These are phyloP conservation scores for Linanthus parryae DNA, from an alignment of 148 eudicot species.

Conservation along the genomic window DNA sequence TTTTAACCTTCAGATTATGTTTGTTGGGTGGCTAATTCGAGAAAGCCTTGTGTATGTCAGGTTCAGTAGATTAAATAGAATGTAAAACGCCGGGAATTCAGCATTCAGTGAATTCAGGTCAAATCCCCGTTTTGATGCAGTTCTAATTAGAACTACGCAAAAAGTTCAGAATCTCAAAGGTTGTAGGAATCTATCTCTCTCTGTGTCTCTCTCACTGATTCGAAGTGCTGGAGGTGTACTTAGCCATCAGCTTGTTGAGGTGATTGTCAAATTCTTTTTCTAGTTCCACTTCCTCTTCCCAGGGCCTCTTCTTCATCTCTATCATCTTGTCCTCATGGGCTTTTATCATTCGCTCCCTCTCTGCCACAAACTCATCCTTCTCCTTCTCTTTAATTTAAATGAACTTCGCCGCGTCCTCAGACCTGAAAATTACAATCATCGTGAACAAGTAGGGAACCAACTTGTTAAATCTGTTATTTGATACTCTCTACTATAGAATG, in stretches of 20 bases:
- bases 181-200: too few species aligned
- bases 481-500: too few species aligned
- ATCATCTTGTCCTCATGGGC: slow-evolving; percentile 30
- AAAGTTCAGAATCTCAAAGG: too few species aligned
- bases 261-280: slow-evolving; percentile 38
- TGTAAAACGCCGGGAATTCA: too few species aligned
- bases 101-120: too few species aligned
- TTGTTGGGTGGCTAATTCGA: too few species aligned
- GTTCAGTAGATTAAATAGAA: too few species aligned
- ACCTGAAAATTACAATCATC: slow-evolving; percentile 28
- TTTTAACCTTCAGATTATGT: too few species aligned
- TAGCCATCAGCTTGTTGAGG: slow-evolving; percentile 39
- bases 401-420: slow-evolving; percentile 26
- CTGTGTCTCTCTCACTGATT: slow-evolving; percentile 1
- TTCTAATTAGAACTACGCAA: too few species aligned
- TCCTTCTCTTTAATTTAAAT: slow-evolving; percentile 40
- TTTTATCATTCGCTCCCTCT: slow-evolving; percentile 38
- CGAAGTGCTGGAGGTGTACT: slow-evolving; percentile 26
- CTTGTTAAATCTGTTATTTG: too few species aligned
- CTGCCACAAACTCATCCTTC: slow-evolving; percentile 36
- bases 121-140: too few species aligned
- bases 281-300: slow-evolving; percentile 41
- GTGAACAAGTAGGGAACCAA: neutral
- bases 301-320: slow-evolving; percentile 43
- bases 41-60: too few species aligned